phyloP scores from a whole-genome alignment of 1,284 basidiomycete genomes.

The Coniferiporia weirii region DNA sequence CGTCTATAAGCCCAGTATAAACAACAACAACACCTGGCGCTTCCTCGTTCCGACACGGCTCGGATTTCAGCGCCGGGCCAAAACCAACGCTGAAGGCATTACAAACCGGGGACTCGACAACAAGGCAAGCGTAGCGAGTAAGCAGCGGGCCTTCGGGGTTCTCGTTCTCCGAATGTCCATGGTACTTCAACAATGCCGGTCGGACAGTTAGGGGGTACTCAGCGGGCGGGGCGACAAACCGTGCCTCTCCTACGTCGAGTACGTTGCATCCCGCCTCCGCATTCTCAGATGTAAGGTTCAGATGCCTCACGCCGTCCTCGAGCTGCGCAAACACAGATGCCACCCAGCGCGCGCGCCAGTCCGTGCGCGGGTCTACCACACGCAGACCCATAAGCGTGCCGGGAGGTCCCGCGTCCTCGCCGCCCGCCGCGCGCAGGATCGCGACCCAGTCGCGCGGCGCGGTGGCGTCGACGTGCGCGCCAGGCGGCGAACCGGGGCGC shows the following conservation, averaged over 20 bases:
- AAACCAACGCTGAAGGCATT: constrained; percentile 16
- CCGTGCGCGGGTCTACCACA: constrained; percentile 5
- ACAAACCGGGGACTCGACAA: constrained; percentile 12
- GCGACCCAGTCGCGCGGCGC: constrained; percentile 13
- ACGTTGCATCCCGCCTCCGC: not conserved
- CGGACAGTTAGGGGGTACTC: constrained; percentile 11
- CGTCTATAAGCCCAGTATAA: constrained; percentile 7
- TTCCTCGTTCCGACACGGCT: constrained; percentile 2
- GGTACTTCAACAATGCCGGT: constrained; percentile 7
- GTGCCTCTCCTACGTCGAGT: not conserved
- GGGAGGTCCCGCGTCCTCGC: constrained; percentile 7
- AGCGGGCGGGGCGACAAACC: constrained; percentile 3
- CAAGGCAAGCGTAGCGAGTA: constrained; percentile 11
- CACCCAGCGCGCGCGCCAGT: constrained; percentile 16
- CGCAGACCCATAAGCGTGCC: constrained; percentile 9
- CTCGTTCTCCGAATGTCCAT: constrained; percentile 4
- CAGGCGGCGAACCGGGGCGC: constrained; percentile 7
- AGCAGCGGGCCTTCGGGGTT: constrained; percentile 1
- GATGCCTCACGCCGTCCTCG: constrained; percentile 4
- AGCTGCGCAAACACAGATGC: constrained; percentile 4
- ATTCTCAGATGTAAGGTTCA: constrained; percentile 8
- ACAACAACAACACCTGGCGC: constrained; percentile 16
- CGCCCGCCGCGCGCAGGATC: constrained; percentile 9
- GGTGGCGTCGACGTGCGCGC: not conserved
- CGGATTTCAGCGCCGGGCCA: constrained; percentile 11